phyloP scores from a whole-genome alignment of 2,329 filamentous ascomycete species.

The Botrytis medusae region DNA sequence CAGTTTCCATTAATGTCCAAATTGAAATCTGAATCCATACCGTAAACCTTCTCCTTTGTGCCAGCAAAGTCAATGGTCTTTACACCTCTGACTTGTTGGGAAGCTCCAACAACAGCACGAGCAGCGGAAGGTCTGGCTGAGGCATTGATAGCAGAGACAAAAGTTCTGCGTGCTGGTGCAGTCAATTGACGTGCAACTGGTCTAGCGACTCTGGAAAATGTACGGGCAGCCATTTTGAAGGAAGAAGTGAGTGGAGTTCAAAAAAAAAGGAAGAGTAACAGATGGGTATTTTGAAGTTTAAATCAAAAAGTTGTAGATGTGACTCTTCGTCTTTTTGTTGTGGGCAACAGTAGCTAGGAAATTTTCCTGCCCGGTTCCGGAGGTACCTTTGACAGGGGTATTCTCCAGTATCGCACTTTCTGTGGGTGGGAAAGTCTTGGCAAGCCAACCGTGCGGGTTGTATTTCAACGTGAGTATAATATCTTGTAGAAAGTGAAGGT shows the following conservation, averaged over 20 bases:
- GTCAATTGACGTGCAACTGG: constrained; percentile 64
- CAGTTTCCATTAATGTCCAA: constrained; percentile 26
- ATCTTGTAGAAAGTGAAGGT: background rate
- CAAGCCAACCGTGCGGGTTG: constrained; percentile 5
- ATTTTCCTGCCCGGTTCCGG: constrained; percentile 16
- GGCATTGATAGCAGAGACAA: constrained; percentile 58
- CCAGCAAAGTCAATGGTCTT: constrained; percentile 99
- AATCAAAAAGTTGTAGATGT: constrained; percentile 18
- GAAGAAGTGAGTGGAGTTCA: constrained; percentile 29
- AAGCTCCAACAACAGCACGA: constrained; percentile 48
- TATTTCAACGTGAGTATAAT: background rate
- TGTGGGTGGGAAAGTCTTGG: background rate
- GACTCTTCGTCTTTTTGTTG: constrained; percentile 19
- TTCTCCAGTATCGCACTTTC: constrained; percentile 14
- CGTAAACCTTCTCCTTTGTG: constrained; percentile 90
- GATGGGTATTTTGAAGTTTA: constrained; percentile 21
- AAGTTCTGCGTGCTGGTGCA: constrained; percentile 60
- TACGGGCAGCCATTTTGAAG: constrained; percentile 72
- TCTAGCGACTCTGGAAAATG: constrained; percentile 67
- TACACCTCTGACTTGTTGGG: constrained; percentile 70
- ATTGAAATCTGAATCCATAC: constrained; percentile 50
- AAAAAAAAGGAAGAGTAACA: constrained; percentile 8
- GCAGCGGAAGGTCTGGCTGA: constrained; percentile 53
- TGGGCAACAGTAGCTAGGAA: constrained; percentile 3
- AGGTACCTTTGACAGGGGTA: constrained; percentile 16